These are phyloP conservation scores for Aotearoamyces nothofagi DNA, from an alignment of 2,329 filamentous ascomycete genomes.

Conservation along the genomic window DNA sequence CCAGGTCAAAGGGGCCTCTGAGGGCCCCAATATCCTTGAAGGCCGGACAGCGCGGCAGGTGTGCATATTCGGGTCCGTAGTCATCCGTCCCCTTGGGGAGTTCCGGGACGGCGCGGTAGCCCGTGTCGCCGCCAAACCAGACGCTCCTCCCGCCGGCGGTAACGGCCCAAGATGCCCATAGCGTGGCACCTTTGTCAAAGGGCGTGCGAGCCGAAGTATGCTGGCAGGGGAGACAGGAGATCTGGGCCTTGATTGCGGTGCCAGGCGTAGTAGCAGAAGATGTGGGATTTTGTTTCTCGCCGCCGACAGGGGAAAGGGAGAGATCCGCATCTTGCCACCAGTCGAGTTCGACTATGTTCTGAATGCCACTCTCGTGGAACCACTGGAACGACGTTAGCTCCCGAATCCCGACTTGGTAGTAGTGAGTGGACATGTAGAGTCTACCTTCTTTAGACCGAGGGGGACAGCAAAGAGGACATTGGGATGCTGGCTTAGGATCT, in stretches of 20 bases:
- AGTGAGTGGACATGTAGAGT: too few relatives aligned
- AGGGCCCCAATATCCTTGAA: conserved; percentile 71
- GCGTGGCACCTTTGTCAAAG: conserved; percentile 54
- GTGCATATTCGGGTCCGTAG: conserved; percentile 49
- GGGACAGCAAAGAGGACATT: conserved; percentile 79
- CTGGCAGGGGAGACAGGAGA: conserved; percentile 71
- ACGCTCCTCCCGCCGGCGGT: conserved; percentile 60
- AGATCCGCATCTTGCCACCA: conserved; percentile 83
- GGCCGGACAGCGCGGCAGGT: conserved; percentile 62
- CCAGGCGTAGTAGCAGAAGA: conserved; percentile 5
- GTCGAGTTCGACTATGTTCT: conserved; percentile 73
- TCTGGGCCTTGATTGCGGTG: conserved; percentile 46
- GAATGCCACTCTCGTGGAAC: conserved; percentile 56
- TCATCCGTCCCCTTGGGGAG: conserved; percentile 50
- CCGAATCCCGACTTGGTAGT: too few relatives aligned
- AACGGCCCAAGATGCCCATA: conserved; percentile 84
- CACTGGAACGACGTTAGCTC: conserved; percentile 34
- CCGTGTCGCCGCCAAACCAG: conserved; percentile 83
- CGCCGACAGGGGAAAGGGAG: conserved; percentile 31
- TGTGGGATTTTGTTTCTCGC: conserved; percentile 8
- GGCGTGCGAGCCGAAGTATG: conserved; percentile 55
- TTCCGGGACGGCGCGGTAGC: conserved; percentile 65
- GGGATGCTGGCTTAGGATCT: conserved; percentile 56
- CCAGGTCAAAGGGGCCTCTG: conserved; percentile 78
- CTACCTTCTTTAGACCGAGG: conserved; percentile 51